Evolutionary conservation across 2,329 filamentous ascomycete genomes (phyloP), one percentile per base, ranked within the genome.

Genomic region (Didymella sp.): DNA sequence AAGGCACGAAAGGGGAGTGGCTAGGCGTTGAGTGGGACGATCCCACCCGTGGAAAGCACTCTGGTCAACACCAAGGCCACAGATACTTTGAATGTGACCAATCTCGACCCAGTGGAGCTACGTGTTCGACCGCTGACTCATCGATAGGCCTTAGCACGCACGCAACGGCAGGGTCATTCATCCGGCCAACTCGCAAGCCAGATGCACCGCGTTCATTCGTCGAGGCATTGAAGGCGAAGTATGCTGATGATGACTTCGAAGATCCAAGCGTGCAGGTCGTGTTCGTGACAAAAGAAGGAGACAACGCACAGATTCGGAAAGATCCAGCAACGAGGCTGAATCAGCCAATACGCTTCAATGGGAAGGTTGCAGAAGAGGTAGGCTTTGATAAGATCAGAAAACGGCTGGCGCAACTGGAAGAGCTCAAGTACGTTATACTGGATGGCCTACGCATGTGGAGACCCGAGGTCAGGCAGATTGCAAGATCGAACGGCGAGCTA

Each of bases 21-120:
- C 84, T 98, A 30, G 95, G 95, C 43, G 91, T 98, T 44, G 95
- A 99, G 83, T 99, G 95, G 95, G 94, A 98, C 77, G 91, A 97
- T 74, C 80, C 87, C 54, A 83, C 82, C 33, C 85, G 93, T 69
- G 95, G 95, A 59, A 98, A 97, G 80, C 93, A 99, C 77, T 86
- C 94, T 70, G 95, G 95, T 57, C 87, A 89, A 59, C 87, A 96
- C 77, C 87, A 89, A 62, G 91, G 89, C 58, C 81, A 84, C 60
- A 87, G 85, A 60, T 96, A 97, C 73, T 98, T 98, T 70, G 80
- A 83, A 66, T 96, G 94, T 94, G 84, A 38, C 4, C 12, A 31
- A 11, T 15, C 5, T 13, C n/a, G 24, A 15, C 21, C 6, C 13
- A 21, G 6, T 28, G 11, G 11, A 7, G 19, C 30, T 1, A 6